Conservation (phyloP, 345 rosid species). For the Lagerstroemia speciosa region DNA sequence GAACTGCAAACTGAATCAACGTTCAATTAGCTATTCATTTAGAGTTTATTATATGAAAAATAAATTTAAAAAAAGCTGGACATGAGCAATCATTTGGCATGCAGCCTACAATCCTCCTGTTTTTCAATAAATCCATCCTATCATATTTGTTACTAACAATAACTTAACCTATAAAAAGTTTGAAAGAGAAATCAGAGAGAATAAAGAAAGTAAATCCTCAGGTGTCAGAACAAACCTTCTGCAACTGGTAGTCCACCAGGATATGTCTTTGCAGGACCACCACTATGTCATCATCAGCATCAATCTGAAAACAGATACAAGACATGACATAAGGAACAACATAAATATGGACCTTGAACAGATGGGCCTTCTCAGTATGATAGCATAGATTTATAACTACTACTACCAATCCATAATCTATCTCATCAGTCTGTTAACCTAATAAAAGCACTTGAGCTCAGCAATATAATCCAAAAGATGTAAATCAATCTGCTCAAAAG, state of each 20-base stretch:
- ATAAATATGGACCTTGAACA: background rate
- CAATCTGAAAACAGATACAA: constrained; percentile 42
- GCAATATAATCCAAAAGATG: background rate
- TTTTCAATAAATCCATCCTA: background rate
- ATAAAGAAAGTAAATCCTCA: background rate
- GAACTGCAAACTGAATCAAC: too few relatives aligned
- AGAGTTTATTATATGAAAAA: background rate
- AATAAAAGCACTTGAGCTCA: background rate
- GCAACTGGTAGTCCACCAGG: constrained; percentile 53
- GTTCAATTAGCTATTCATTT: background rate
- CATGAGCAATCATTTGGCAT: background rate
- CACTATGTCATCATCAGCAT: constrained; percentile 60
- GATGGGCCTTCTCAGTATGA: background rate
- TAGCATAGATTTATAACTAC: background rate
- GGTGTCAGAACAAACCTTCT: constrained; percentile 35
- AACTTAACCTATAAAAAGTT: background rate
- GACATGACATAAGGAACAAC: background rate
- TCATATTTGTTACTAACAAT: background rate
- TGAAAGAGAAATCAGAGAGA: background rate
- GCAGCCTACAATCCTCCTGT: background rate
- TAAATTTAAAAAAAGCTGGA: background rate
- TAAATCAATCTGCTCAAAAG: background rate
- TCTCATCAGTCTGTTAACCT: background rate
- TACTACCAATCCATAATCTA: background rate
- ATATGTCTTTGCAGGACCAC: constrained; percentile 61